These are phyloP conservation scores for Infundibulicybe gibba DNA, from an alignment of 768 basidiomycete genomes.

Conservation along the genomic window DNA sequence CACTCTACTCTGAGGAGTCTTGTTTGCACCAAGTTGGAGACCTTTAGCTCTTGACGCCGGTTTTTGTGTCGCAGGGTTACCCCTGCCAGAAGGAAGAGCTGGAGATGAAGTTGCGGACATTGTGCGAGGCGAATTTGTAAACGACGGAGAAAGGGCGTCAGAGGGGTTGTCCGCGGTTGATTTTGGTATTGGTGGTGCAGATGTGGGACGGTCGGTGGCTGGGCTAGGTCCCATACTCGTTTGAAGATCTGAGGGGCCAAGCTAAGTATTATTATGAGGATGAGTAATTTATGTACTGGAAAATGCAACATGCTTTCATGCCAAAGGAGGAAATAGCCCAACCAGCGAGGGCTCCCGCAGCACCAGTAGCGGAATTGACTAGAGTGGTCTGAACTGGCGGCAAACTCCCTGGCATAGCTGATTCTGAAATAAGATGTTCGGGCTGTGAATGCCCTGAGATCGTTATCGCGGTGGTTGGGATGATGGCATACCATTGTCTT, in stretches of 20 bases:
- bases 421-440: slow-evolving; percentile 31
- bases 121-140: neutral
- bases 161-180: slow-evolving; percentile 13
- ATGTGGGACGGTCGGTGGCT: slow-evolving; percentile 33
- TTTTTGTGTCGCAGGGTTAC: neutral
- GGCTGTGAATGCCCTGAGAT: slow-evolving; percentile 19
- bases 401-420: slow-evolving; percentile 1
- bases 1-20: slow-evolving; percentile 30
- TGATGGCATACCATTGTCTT: slow-evolving; percentile 66
- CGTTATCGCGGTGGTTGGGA: neutral
- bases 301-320: slow-evolving; percentile 55
- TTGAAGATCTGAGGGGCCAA: slow-evolving; percentile 71
- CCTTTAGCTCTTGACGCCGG: slow-evolving; percentile 43
- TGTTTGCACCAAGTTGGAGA: slow-evolving; percentile 68
- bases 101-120: slow-evolving; percentile 8
- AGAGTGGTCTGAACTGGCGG: slow-evolving; percentile 45
- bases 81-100: slow-evolving; percentile 2
- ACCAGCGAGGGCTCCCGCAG: slow-evolving; percentile 87
- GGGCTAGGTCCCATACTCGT: slow-evolving; percentile 49
- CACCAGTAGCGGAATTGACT: slow-evolving; percentile 85
- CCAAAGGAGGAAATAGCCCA: slow-evolving; percentile 94
- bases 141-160: slow-evolving; percentile 9
- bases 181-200: slow-evolving; percentile 33
- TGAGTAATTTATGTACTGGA: neutral
- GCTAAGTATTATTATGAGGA: slow-evolving; percentile 32